A percentile compares a stretch with the other conserved stretches of the same genome.
phyloP scores from a whole-genome alignment of 2,329 filamentous ascomycete genomes.

The Emmonsiellopsis sp. region DNA sequence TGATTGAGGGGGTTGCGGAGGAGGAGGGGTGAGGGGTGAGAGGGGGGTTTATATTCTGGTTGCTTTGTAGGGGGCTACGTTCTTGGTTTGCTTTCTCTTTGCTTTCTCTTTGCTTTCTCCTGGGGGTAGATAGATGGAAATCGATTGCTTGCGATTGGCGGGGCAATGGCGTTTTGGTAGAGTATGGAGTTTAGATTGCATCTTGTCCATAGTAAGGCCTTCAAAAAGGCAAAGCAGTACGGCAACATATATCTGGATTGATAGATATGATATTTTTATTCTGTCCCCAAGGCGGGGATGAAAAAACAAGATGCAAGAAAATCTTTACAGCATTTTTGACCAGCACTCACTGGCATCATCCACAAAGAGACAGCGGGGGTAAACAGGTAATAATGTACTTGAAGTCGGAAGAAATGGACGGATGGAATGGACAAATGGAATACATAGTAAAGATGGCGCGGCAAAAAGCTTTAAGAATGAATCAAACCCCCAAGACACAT shows the following conservation, averaged over 20 bases:
- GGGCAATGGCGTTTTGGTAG: background rate
- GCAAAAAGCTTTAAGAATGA: background rate
- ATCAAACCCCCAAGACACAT: background rate
- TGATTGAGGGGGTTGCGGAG: slow-evolving; percentile 33
- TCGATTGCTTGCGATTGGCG: background rate
- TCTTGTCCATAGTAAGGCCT: background rate
- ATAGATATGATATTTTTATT: slow-evolving; percentile 1
- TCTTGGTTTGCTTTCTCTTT: too few species aligned
- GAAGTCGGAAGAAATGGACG: background rate
- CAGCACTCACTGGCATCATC: background rate
- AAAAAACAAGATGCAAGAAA: background rate
- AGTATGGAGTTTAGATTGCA: too few species aligned
- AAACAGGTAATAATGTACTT: background rate
- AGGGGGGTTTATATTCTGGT: background rate
- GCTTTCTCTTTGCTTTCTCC: too few species aligned
- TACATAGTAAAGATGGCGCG: too few species aligned
- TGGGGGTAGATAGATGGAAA: background rate
- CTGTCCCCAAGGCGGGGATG: background rate
- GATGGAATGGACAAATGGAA: background rate
- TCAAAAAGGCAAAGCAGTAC: background rate
- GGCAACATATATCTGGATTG: background rate
- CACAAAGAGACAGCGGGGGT: background rate
- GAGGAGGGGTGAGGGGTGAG: slow-evolving; percentile 7
- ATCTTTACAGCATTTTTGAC: slow-evolving; percentile 1
- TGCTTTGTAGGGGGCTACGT: too few species aligned